Evolutionary conservation across 805 yeast genomes (phyloP).

Genomic region (Kurtzmaniella cleridarum): DNA sequence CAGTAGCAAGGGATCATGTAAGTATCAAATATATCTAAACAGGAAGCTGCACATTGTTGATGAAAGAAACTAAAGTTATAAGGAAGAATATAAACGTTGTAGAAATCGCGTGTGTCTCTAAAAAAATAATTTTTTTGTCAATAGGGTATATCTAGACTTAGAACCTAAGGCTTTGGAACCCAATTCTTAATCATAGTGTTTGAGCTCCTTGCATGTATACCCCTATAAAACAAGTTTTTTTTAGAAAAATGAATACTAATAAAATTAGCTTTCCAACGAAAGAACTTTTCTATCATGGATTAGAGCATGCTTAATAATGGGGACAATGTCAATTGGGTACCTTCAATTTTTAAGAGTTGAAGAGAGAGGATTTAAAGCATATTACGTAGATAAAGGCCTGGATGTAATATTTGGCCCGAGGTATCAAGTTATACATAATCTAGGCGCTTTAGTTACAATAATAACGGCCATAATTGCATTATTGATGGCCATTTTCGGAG

Average conservation of each 20-base stretch:
- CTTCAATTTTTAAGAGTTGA: slow-evolving; percentile 19
- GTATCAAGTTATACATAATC: slow-evolving; percentile 5
- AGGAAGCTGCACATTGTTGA: neutral
- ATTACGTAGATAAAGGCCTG: neutral
- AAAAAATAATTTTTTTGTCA: too few species aligned
- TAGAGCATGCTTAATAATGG: slow-evolving; percentile 18
- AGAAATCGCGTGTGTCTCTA: neutral
- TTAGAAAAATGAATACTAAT: slow-evolving; percentile 10
- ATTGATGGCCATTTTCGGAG: slow-evolving; percentile 16
- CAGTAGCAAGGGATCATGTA: slow-evolving; percentile 37
- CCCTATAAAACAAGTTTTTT: too few species aligned
- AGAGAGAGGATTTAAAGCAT: slow-evolving; percentile 2
- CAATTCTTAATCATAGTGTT: neutral
- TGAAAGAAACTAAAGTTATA: neutral
- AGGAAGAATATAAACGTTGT: neutral
- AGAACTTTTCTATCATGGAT: slow-evolving; percentile 28
- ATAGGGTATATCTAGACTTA: too few species aligned
- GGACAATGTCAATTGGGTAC: slow-evolving; percentile 19
- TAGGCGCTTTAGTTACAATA: slow-evolving; percentile 14
- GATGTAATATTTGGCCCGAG: slow-evolving; percentile 1
- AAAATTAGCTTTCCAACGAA: slow-evolving; percentile 25
- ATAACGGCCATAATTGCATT: slow-evolving; percentile 14
- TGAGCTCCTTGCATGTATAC: too few species aligned
- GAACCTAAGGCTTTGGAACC: too few species aligned
- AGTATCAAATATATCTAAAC: slow-evolving; percentile 8